Percentiles rank a stretch among this genome's conserved stretches.
phyloP scores from a whole-genome alignment of 345 rosid species.

The Combretum micranthum region DNA sequence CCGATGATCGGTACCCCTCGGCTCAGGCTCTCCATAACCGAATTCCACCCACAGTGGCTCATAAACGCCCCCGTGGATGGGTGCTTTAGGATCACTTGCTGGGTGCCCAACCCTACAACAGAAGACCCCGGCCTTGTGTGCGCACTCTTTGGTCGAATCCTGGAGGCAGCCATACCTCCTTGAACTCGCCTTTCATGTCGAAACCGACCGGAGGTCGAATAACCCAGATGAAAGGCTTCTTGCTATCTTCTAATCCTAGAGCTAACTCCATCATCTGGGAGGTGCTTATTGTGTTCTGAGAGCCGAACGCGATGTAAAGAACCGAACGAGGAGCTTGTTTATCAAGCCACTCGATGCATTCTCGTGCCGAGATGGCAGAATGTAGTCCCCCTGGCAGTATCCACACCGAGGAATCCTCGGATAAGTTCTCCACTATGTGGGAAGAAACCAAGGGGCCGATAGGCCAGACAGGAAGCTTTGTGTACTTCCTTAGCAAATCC shows the following conservation, averaged over 20 bases:
- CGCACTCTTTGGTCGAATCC: slow-evolving; percentile 30
- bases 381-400: slow-evolving; percentile 15
- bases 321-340: slow-evolving; percentile 22
- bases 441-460: too few relatives aligned
- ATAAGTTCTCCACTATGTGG: too few relatives aligned
- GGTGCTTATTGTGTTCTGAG: slow-evolving; percentile 34
- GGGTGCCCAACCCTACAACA: slow-evolving; percentile 50
- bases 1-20: slow-evolving; percentile 46
- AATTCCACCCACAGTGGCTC: slow-evolving; percentile 60
- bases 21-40: slow-evolving; percentile 44
- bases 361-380: slow-evolving; percentile 23
- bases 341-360: slow-evolving; percentile 34
- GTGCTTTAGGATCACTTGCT: slow-evolving; percentile 41
- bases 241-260: slow-evolving; percentile 30
- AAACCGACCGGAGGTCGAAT: slow-evolving; percentile 42
- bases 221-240: slow-evolving; percentile 43
- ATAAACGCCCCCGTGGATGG: slow-evolving; percentile 35
- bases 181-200: slow-evolving; percentile 26
- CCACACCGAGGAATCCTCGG: too few relatives aligned
- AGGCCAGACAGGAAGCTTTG: too few relatives aligned
- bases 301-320: slow-evolving; percentile 43
- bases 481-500: too few relatives aligned
- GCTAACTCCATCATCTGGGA: slow-evolving; percentile 46
- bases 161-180: slow-evolving; percentile 38
- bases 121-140: slow-evolving; percentile 16